Conservation (phyloP, 192 early-diverging fungal genomes). For the Rhizophlyctis rosea region DNA sequence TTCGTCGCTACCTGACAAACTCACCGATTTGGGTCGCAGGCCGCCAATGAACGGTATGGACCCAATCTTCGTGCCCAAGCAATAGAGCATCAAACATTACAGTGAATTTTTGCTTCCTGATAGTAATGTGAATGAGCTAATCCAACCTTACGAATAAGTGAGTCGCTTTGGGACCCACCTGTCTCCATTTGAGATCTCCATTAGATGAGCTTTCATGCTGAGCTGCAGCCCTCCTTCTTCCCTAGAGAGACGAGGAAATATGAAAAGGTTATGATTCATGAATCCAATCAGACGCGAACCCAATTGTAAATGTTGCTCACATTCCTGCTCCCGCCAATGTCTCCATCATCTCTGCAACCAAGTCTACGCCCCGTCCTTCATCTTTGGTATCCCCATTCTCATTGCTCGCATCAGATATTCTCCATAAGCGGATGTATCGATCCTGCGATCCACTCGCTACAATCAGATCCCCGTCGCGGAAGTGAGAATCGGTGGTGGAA, state of each 20-base stretch:
- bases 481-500: slow-evolving; percentile 36
- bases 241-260: neutral
- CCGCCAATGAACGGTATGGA: slow-evolving; percentile 80
- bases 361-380: neutral
- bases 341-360: slow-evolving; percentile 32
- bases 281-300: neutral
- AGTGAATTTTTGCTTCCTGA: slow-evolving; percentile 28
- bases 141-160: neutral
- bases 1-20: neutral
- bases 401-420: slow-evolving; percentile 42
- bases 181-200: slow-evolving; percentile 49
- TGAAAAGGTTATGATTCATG: neutral
- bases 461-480: slow-evolving; percentile 74
- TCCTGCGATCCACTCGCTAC: slow-evolving; percentile 89
- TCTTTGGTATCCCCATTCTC: slow-evolving; percentile 3
- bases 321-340: slow-evolving; percentile 36
- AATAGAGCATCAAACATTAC: slow-evolving; percentile 87
- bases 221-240: slow-evolving; percentile 53
- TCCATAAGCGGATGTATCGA: slow-evolving; percentile 91
- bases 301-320: neutral
- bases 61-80: slow-evolving; percentile 97
- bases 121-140: neutral
- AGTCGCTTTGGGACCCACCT: slow-evolving; percentile 2
- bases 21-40: slow-evolving; percentile 35
- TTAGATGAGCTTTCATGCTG: slow-evolving; percentile 79